phyloP scores from a whole-genome alignment of 2,329 filamentous ascomycete species.

The Fusarium anguioides region DNA sequence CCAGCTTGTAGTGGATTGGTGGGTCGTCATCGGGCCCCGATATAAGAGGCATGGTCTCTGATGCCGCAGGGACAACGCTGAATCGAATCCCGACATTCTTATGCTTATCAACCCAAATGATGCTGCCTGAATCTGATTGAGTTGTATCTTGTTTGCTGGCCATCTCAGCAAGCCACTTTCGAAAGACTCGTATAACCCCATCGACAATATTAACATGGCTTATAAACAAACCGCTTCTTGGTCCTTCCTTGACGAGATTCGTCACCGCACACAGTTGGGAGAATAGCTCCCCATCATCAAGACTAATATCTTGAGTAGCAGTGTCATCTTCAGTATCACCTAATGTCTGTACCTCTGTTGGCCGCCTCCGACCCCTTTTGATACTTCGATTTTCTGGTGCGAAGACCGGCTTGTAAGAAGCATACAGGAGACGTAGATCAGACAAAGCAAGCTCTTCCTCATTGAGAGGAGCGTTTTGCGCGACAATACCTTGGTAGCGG shows the following conservation, averaged over 20 bases:
- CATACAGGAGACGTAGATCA: conserved; percentile 70
- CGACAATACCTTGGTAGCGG: conserved; percentile 69
- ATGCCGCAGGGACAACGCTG: conserved; percentile 58
- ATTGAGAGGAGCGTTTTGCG: conserved; percentile 16
- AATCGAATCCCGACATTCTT: conserved; percentile 77
- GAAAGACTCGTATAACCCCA: conserved; percentile 75
- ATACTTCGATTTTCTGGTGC: conserved; percentile 62
- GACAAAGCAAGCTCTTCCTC: conserved; percentile 40
- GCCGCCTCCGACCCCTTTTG: conserved; percentile 38
- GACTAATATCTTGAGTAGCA: conserved; percentile 68
- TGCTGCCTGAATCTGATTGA: conserved; percentile 37
- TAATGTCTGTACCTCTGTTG: conserved; percentile 7
- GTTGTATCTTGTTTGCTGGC: conserved; percentile 32
- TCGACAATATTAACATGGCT: conserved; percentile 75
- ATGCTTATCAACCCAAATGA: conserved; percentile 75
- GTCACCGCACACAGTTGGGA: conserved; percentile 77
- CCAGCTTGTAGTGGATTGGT: conserved; percentile 75
- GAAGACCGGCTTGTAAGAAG: conserved; percentile 74
- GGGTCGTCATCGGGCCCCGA: conserved; percentile 69
- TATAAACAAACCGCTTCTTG: conserved; percentile 69
- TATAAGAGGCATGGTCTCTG: conserved; percentile 64
- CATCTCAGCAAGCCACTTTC: conserved; percentile 72
- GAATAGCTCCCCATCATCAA: conserved; percentile 79
- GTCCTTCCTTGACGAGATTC: conserved; percentile 75
- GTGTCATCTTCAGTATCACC: conserved; percentile 50